Conservation (phyloP, 176 grass and related monocot genomes). For the Oryza officinalis region DNA sequence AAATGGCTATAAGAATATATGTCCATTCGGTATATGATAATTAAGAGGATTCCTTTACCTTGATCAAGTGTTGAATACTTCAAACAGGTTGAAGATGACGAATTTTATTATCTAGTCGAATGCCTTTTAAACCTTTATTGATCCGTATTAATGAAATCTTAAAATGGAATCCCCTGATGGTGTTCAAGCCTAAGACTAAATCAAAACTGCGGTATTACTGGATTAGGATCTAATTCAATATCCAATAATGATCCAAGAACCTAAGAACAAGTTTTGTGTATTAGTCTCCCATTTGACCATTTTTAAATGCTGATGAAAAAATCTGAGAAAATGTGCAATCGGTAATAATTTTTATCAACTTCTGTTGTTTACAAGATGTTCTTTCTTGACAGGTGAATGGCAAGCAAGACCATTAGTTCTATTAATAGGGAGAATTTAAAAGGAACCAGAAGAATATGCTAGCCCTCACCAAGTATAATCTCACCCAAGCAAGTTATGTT, state of each 20-base stretch:
- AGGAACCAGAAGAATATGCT: no score
- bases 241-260: background rate
- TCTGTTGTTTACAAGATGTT: no score
- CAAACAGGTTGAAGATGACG: background rate
- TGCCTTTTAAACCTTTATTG: background rate
- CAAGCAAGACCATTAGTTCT: no score
- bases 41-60: background rate
- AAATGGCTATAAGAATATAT: background rate
- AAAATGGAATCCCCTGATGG: background rate
- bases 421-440: no score
- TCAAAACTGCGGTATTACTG: background rate
- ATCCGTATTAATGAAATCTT: background rate
- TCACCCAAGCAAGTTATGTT: no score
- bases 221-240: background rate
- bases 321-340: background rate
- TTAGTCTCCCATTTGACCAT: background rate
- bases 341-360: background rate
- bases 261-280: background rate
- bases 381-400: no score
- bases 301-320: background rate
- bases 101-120: background rate
- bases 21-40: background rate
- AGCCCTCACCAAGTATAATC: no score
- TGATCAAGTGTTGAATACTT: conserved; percentile 2
- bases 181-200: background rate